These are phyloP conservation scores for Quercus cerris DNA, from an alignment of 306 rosid species.

Conservation along the genomic window DNA sequence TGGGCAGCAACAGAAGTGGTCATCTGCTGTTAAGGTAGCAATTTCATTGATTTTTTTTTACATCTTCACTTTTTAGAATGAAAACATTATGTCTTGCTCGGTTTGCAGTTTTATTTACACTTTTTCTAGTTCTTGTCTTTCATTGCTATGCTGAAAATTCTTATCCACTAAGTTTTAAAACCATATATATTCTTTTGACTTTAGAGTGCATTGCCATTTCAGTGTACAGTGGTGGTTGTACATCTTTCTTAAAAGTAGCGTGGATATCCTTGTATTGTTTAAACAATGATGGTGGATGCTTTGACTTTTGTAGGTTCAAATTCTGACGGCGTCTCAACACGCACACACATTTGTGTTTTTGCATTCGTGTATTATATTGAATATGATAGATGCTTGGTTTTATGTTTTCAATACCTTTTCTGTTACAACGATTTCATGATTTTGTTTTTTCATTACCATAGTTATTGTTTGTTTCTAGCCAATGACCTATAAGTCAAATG, in stretches of 20 bases:
- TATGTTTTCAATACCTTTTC: not conserved
- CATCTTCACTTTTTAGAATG: not conserved
- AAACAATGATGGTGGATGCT: not conserved
- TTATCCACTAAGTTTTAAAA: not conserved
- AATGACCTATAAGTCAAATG: too few relatives aligned
- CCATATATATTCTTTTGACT: not conserved
- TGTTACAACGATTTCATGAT: not conserved
- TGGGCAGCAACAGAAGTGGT: constrained; percentile 73
- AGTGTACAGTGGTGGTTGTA: not conserved
- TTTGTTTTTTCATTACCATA: not conserved
- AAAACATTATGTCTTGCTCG: not conserved
- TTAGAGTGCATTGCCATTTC: not conserved
- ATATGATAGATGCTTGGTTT: too few relatives aligned
- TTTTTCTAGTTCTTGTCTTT: not conserved
- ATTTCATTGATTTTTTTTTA: not conserved
- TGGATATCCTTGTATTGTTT: not conserved
- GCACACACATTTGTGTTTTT: not conserved
- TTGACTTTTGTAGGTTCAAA: not conserved
- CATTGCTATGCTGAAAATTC: not conserved
- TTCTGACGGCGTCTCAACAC: not conserved
- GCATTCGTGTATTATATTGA: not conserved
- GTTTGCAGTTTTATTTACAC: not conserved
- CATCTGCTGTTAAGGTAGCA: constrained; percentile 90
- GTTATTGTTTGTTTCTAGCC: not conserved
- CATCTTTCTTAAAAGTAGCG: not conserved